A percentile compares a stretch with the other conserved stretches of the same genome.
These are phyloP conservation scores for Nicotiana obtusifolia DNA, from an alignment of 257 asterid genomes.

Conservation along the genomic window DNA sequence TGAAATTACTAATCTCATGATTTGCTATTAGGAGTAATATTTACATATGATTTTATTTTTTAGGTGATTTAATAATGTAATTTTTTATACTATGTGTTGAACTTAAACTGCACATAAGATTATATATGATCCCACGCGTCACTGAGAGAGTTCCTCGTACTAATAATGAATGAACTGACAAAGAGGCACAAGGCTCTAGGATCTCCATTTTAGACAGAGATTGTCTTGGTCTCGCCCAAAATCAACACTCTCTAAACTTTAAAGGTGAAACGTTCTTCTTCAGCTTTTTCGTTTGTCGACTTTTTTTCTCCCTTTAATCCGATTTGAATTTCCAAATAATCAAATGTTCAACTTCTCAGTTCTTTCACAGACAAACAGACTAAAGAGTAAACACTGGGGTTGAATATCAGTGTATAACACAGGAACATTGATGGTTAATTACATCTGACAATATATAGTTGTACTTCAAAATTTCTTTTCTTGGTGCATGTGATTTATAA, in stretches of 20 bases:
- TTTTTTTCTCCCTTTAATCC: neutral
- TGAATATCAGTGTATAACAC: neutral
- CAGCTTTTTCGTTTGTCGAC: neutral
- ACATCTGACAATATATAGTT: neutral
- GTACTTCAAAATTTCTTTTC: neutral
- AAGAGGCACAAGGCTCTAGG: conserved; percentile 28
- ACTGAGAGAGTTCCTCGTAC: conserved; percentile 1
- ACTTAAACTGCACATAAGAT: too few relatives aligned
- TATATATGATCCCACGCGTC: neutral
- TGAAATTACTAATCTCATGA: too few relatives aligned
- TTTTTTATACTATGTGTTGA: too few relatives aligned
- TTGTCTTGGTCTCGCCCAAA: conserved; percentile 9
- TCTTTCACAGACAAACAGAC: neutral
- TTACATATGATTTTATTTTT: too few relatives aligned
- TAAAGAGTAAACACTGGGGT: neutral
- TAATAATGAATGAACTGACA: conserved; percentile 12
- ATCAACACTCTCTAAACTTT: neutral
- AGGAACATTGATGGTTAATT: neutral
- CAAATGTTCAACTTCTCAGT: neutral
- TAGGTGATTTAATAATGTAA: too few relatives aligned
- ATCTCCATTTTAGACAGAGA: conserved; percentile 21
- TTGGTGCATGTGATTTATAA: neutral
- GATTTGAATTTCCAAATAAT: neutral
- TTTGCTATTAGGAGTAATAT: too few relatives aligned
- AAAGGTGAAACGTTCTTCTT: neutral